Conservation (phyloP, 768 basidiomycete species). For the Lentinula boryana region DNA sequence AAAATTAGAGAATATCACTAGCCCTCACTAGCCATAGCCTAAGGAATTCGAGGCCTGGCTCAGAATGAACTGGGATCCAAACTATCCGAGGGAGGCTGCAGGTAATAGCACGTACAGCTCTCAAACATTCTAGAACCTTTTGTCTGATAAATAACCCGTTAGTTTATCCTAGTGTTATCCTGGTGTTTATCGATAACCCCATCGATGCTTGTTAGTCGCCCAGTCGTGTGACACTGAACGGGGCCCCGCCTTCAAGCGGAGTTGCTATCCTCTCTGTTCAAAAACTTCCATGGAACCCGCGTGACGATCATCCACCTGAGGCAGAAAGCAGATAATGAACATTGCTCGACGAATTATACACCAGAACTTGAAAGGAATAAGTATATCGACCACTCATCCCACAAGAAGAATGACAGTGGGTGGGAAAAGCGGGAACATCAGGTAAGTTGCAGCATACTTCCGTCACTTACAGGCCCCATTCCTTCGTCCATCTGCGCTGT, state of each 20-base stretch:
- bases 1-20: too few relatives aligned
- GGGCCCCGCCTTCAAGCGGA: too few relatives aligned
- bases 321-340: background rate
- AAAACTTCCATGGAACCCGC: too few relatives aligned
- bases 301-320: background rate
- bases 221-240: too few relatives aligned
- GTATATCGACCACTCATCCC: background rate
- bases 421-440: slow-evolving; percentile 3
- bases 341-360: background rate
- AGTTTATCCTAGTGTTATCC: background rate
- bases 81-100: too few relatives aligned
- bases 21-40: too few relatives aligned
- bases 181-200: too few relatives aligned
- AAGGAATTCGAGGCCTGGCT: too few relatives aligned
- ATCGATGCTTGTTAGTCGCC: too few relatives aligned
- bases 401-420: background rate
- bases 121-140: background rate
- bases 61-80: too few relatives aligned
- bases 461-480: slow-evolving; percentile 34
- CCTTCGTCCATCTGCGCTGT: slow-evolving; percentile 32
- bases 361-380: background rate
- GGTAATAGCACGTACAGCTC: too few relatives aligned
- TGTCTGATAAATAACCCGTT: background rate
- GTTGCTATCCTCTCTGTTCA: too few relatives aligned
- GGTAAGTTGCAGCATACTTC: slow-evolving; percentile 31